Evolutionary conservation across 805 yeast genomes (phyloP).

Genomic region (Lipomyces orientalis): DNA sequence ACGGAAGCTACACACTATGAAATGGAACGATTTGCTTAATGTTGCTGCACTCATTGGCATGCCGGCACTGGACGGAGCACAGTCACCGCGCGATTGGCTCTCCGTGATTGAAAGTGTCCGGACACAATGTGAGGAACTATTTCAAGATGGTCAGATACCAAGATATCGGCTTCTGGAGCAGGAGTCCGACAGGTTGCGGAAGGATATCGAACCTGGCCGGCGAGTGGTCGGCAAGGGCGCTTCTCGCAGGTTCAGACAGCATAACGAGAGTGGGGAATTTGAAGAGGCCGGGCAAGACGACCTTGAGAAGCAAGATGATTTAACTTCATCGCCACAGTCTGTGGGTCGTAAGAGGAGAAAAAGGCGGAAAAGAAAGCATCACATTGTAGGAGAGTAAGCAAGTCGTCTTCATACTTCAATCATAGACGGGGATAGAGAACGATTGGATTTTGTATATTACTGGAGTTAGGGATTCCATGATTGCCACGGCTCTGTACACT

Average conservation of each 20-base stretch:
- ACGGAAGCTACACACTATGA: slow-evolving; percentile 4
- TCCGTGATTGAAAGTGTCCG: slow-evolving; percentile 4
- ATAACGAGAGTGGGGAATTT: not conserved
- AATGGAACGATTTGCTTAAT: slow-evolving; percentile 23
- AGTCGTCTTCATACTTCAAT: not conserved
- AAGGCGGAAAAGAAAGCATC: not conserved
- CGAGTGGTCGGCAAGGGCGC: not conserved
- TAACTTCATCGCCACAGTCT: not conserved
- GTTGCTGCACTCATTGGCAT: slow-evolving; percentile 21
- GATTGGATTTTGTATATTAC: not conserved
- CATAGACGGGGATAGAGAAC: not conserved
- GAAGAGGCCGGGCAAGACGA: not conserved
- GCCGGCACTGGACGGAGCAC: slow-evolving; percentile 15
- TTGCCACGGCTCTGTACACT: not conserved
- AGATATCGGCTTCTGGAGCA: slow-evolving; percentile 7
- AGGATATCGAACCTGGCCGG: slow-evolving; percentile 9
- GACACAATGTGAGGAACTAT: slow-evolving; percentile 6
- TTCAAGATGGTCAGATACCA: slow-evolving; percentile 1
- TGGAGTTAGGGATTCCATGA: not conserved
- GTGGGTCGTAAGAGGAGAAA: not conserved
- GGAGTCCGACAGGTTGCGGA: not conserved
- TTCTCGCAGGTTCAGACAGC: not conserved
- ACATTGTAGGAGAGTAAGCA: not conserved
- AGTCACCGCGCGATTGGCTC: slow-evolving; percentile 3
- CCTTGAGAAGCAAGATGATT: not conserved